Evolutionary conservation across 495 filamentous ascomycete genomes (phyloP).

Genomic region (Rusavskia elegans): DNA sequence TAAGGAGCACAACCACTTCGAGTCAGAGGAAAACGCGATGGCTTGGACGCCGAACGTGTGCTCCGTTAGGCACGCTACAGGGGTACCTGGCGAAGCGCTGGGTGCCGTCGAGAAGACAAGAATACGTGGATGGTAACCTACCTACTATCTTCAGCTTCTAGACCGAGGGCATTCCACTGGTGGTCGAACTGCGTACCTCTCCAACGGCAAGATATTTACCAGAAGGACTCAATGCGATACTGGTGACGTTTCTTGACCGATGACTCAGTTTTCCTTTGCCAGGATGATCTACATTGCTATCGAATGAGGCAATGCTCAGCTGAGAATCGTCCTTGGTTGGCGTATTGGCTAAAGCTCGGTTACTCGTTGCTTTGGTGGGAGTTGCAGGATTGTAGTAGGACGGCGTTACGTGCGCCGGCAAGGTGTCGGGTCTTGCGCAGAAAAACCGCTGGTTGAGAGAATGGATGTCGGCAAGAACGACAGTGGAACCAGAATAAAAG

Average conservation of each 20-base stretch:
- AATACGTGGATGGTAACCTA: conserved; percentile 82
- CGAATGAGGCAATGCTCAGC: background rate
- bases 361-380: conserved; percentile 25
- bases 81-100: conserved; percentile 61
- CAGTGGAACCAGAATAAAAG: conserved; percentile 85
- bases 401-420: conserved; percentile 41
- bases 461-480: conserved; percentile 70
- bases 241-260: conserved; percentile 90
- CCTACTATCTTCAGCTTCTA: conserved; percentile 28
- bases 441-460: conserved; percentile 77
- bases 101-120: conserved; percentile 69
- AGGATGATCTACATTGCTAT: conserved; percentile 35
- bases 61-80: conserved; percentile 72
- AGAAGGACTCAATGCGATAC: conserved; percentile 78
- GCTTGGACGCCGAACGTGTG: conserved; percentile 81
- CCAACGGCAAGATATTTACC: conserved; percentile 81
- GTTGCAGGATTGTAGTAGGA: conserved; percentile 49
- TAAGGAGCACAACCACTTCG: conserved; percentile 73
- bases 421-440: conserved; percentile 65
- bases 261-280: conserved; percentile 21
- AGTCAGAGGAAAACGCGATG: conserved; percentile 78
- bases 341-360: conserved; percentile 17
- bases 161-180: background rate
- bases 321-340: conserved; percentile 11
- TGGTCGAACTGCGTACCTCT: conserved; percentile 39